A percentile compares a stretch with the other conserved stretches of the same genome.
Conservation (phyloP, 1,284 basidiomycete species). For the Exsudoporus floridanus region DNA sequence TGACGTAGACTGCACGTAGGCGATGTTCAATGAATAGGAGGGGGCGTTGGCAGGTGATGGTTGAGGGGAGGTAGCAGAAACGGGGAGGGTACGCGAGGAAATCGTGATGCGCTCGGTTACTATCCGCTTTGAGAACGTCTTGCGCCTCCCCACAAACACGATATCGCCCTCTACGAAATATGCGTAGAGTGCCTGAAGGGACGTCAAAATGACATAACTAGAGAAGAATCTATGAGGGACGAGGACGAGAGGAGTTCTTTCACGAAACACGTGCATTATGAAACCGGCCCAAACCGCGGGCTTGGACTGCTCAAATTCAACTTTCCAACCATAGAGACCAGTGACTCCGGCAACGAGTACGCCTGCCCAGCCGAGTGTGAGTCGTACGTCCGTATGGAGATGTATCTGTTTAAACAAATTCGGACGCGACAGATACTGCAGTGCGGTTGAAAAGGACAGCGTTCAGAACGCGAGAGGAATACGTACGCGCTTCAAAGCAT, state of each 20-base stretch:
- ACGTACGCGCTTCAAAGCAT: slow-evolving; percentile 85
- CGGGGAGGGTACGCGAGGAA: slow-evolving; percentile 60
- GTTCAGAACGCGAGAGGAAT: not conserved
- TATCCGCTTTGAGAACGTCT: slow-evolving; percentile 83
- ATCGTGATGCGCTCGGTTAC: slow-evolving; percentile 79
- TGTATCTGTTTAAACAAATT: slow-evolving; percentile 84
- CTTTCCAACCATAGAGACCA: slow-evolving; percentile 80
- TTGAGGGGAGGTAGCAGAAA: slow-evolving; percentile 28
- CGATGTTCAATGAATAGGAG: slow-evolving; percentile 59
- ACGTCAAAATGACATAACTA: slow-evolving; percentile 74
- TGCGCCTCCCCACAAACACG: slow-evolving; percentile 80
- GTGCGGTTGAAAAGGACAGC: slow-evolving; percentile 1
- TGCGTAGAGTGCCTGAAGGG: slow-evolving; percentile 71
- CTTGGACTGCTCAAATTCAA: slow-evolving; percentile 86
- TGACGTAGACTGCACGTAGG: slow-evolving; percentile 72
- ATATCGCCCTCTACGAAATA: slow-evolving; percentile 80
- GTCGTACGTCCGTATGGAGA: slow-evolving; percentile 81
- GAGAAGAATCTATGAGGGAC: slow-evolving; percentile 2
- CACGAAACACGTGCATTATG: slow-evolving; percentile 53
- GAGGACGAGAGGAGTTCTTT: not conserved
- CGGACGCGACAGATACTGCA: slow-evolving; percentile 74
- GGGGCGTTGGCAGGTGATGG: slow-evolving; percentile 43
- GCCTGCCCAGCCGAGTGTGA: slow-evolving; percentile 80
- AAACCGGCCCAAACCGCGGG: slow-evolving; percentile 76
- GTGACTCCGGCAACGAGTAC: slow-evolving; percentile 78